Conservation (phyloP, 345 rosid species). For the Linum usitatissimum region DNA sequence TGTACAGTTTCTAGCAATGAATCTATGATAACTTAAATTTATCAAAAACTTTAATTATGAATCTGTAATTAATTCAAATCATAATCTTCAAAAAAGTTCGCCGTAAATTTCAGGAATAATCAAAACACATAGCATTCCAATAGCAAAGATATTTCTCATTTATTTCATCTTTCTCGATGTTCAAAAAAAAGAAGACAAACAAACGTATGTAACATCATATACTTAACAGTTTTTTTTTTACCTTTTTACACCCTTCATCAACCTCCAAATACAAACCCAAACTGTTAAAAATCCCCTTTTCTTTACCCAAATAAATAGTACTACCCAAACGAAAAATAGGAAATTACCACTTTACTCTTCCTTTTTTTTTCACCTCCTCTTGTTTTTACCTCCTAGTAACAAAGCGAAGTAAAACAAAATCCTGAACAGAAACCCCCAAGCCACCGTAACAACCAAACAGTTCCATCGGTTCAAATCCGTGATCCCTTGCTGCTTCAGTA, state of each 20-base stretch:
- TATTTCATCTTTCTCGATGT: not conserved
- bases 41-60: no score
- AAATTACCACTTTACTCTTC: not conserved
- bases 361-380: conserved; percentile 41
- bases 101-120: no score
- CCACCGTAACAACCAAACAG: conserved; percentile 72
- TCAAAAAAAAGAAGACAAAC: no score
- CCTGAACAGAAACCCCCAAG: conserved; percentile 85
- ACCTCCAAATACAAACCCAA: not conserved
- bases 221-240: not conserved
- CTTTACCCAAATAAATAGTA: not conserved
- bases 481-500: conserved; percentile 55
- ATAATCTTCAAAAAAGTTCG: no score
- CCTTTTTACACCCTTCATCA: not conserved
- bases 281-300: not conserved
- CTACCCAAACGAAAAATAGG: not conserved
- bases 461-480: conserved; percentile 67
- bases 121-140: no score
- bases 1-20: no score
- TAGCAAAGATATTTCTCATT: not conserved
- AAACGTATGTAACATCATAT: not conserved
- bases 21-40: no score
- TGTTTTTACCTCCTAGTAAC: conserved; percentile 88
- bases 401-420: conserved; percentile 64
- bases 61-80: no score